These are phyloP conservation scores for Hyaloscypha variabilis DNA, from an alignment of 495 filamentous ascomycete genomes.

Conservation along the genomic window DNA sequence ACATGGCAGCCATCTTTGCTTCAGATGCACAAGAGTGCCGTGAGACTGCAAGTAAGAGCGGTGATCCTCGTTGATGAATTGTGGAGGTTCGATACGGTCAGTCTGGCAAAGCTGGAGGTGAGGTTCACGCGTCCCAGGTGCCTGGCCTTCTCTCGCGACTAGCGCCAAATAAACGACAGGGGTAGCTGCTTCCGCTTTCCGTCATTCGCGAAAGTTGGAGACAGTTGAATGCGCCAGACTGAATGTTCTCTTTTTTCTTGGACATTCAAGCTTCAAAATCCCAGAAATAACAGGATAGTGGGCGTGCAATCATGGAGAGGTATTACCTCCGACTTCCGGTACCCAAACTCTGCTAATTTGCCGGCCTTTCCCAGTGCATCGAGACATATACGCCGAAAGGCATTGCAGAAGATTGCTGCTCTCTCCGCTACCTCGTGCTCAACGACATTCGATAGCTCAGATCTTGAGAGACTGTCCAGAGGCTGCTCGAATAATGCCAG, in stretches of 20 bases:
- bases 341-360: slow-evolving; percentile 7
- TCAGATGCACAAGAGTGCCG: background rate
- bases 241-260: background rate
- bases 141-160: slow-evolving; percentile 3
- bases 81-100: slow-evolving; percentile 9
- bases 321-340: slow-evolving; percentile 1
- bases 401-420: slow-evolving; percentile 72
- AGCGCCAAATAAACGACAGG: slow-evolving; percentile 23
- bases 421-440: slow-evolving; percentile 56
- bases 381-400: slow-evolving; percentile 57
- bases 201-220: background rate
- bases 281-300: background rate
- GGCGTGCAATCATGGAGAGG: slow-evolving; percentile 23
- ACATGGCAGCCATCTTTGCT: slow-evolving; percentile 54
- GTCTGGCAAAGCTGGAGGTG: background rate
- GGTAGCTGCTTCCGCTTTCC: slow-evolving; percentile 1
- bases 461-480: slow-evolving; percentile 63
- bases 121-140: slow-evolving; percentile 16
- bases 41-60: background rate
- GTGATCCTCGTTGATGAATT: slow-evolving; percentile 5
- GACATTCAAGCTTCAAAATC: background rate
- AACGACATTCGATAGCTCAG: slow-evolving; percentile 58
- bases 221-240: background rate
- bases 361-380: slow-evolving; percentile 18
- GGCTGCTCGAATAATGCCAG: slow-evolving; percentile 48